Percentiles rank a stretch among this genome's conserved stretches.
phyloP scores from a whole-genome alignment of 78 protist species.

The slime mould (Dictyostelium discoideum) region DNA sequence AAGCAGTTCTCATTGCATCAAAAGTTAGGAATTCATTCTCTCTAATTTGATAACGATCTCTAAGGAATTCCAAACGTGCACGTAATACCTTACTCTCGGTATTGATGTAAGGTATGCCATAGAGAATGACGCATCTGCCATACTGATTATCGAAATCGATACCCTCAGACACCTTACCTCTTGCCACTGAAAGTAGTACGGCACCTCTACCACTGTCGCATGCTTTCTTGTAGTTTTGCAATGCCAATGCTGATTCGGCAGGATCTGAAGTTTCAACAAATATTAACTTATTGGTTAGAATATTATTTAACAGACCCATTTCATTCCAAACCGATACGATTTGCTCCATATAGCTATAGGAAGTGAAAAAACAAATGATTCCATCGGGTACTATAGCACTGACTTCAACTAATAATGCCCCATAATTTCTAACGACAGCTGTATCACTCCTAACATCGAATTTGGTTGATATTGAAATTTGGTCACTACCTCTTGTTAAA shows the following conservation, averaged over 20 bases:
- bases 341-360: conserved; percentile 96
- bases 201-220: conserved; percentile 97
- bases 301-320: conserved; percentile 75
- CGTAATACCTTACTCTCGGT: conserved; percentile 85
- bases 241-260: conserved; percentile 96
- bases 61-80: conserved; percentile 74
- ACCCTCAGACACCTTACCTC: conserved; percentile 99
- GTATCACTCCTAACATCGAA: conserved; percentile 82
- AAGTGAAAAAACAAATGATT: conserved; percentile 97
- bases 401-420: conserved; percentile 87
- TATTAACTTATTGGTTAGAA: conserved; percentile 90
- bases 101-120: conserved; percentile 96
- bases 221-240: conserved; percentile 93
- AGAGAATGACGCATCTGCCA: conserved; percentile 95
- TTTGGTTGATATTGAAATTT: conserved; percentile 81
- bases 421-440: conserved; percentile 94
- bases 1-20: conserved; percentile 98
- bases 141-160: conserved; percentile 97
- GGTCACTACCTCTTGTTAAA: conserved; percentile 89
- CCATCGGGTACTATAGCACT: conserved; percentile 98
- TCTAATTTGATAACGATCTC: conserved; percentile 80
- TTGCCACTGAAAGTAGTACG: conserved; percentile 97
- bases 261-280: conserved; percentile 96
- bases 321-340: conserved; percentile 91
- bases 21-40: conserved; percentile 95